Evolutionary conservation across 176 grass and related monocot species (phyloP).

Genomic region (Juncus effusus): DNA sequence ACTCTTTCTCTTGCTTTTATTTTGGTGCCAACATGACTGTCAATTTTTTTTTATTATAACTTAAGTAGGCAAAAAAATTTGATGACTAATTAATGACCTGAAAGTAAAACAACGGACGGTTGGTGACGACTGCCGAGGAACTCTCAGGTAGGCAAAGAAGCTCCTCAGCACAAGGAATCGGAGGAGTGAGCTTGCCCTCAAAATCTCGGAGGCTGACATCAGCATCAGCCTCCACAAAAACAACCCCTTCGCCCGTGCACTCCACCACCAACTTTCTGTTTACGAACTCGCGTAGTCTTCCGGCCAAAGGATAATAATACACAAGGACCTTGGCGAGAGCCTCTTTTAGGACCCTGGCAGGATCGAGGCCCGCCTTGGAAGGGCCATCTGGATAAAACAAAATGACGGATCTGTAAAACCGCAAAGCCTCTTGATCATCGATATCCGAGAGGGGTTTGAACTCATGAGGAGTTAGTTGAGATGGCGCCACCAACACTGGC

Average conservation of each 20-base stretch:
- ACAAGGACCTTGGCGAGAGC: constrained; percentile 55
- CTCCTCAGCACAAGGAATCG: constrained; percentile 51
- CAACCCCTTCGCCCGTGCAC: constrained; percentile 49
- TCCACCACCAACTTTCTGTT: constrained; percentile 52
- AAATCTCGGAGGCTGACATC: constrained; percentile 49
- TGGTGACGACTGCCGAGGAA: constrained; percentile 37
- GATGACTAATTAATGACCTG: constrained; percentile 23
- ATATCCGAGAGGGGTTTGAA: constrained; percentile 56
- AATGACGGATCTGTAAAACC: constrained; percentile 45
- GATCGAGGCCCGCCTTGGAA: constrained; percentile 30
- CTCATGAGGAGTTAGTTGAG: constrained; percentile 40
- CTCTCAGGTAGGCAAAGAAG: constrained; percentile 39
- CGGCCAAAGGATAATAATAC: constrained; percentile 65
- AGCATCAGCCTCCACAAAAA: constrained; percentile 62
- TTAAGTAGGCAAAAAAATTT: neutral
- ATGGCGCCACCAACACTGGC: constrained; percentile 27
- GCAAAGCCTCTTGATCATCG: constrained; percentile 54
- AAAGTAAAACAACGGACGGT: constrained; percentile 43
- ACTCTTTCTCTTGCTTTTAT: neutral
- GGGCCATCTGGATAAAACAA: constrained; percentile 46
- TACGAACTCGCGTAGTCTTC: constrained; percentile 40
- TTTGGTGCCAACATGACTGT: no score
- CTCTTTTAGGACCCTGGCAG: constrained; percentile 39
- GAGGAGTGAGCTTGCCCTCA: constrained; percentile 48
- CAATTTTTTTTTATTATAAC: neutral